A percentile compares a stretch with the other conserved stretches of the same genome.
Evolutionary conservation across 2,329 filamentous ascomycete species (phyloP).

Genomic region (Chaetomium globosum): DNA sequence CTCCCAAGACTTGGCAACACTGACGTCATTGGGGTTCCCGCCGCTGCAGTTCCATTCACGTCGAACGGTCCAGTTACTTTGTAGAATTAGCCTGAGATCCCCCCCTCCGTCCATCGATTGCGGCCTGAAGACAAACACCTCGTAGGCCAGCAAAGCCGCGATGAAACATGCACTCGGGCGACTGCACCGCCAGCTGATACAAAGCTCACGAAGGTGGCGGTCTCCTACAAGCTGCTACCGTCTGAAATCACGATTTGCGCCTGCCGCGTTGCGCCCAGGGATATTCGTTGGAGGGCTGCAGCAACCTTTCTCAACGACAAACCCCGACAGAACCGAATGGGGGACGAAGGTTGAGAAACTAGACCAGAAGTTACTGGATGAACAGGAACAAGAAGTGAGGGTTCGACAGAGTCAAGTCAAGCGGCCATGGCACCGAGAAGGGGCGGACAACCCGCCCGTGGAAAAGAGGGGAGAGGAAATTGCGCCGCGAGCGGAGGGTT

Average conservation of each 20-base stretch:
- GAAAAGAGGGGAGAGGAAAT: slow-evolving; percentile 36
- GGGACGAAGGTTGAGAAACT: slow-evolving; percentile 40
- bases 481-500: slow-evolving; percentile 43
- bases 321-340: slow-evolving; percentile 23
- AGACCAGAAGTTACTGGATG: slow-evolving; percentile 42
- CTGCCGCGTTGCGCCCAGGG: not conserved
- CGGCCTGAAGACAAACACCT: not conserved
- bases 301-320: slow-evolving; percentile 5
- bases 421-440: slow-evolving; percentile 68
- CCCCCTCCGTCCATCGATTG: not conserved
- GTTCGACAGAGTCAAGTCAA: slow-evolving; percentile 60
- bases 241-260: not conserved
- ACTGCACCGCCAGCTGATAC: slow-evolving; percentile 28
- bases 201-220: not conserved
- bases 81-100: not conserved
- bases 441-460: slow-evolving; percentile 50
- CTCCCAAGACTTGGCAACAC: not conserved
- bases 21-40: not conserved
- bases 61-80: too few relatives aligned
- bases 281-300: not conserved
- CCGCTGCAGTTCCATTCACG: not conserved
- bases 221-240: slow-evolving; percentile 4
- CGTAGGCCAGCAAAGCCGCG: slow-evolving; percentile 15
- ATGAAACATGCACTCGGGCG: slow-evolving; percentile 35
- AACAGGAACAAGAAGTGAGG: slow-evolving; percentile 45